Evolutionary conservation across 2,329 filamentous ascomycete genomes (phyloP).

Genomic region (Aureobasidium sp.): DNA sequence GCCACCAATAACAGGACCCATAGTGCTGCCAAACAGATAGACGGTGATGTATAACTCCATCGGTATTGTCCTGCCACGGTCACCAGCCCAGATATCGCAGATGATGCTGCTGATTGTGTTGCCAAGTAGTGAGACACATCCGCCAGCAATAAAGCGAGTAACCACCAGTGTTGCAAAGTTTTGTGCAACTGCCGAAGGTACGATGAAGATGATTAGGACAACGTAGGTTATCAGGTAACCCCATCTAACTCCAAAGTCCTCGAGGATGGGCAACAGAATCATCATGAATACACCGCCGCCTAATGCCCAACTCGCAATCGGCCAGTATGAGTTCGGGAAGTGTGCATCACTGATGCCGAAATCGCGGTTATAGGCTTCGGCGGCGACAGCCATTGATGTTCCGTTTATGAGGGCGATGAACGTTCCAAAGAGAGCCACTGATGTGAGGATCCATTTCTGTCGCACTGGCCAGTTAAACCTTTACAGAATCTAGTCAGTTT

Average conservation of each 20-base stretch:
- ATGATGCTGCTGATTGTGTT: constrained; percentile 33
- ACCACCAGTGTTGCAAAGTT: constrained; percentile 34
- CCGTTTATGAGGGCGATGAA: constrained; percentile 31
- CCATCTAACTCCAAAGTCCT: constrained; percentile 30
- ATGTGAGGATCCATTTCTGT: constrained; percentile 30
- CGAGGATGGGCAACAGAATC: constrained; percentile 31
- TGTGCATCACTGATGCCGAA: constrained; percentile 29
- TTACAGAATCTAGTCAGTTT: not conserved
- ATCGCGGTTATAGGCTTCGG: constrained; percentile 25
- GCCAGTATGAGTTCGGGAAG: constrained; percentile 36
- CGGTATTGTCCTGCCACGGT: constrained; percentile 27
- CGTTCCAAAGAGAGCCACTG: constrained; percentile 27
- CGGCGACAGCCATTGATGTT: constrained; percentile 31
- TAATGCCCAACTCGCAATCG: constrained; percentile 31
- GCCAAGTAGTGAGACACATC: constrained; percentile 29
- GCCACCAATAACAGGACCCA: constrained; percentile 32
- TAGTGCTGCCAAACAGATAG: constrained; percentile 29
- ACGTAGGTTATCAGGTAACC: constrained; percentile 27
- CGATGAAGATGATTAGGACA: constrained; percentile 32
- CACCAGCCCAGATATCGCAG: constrained; percentile 33
- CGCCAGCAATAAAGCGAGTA: constrained; percentile 32
- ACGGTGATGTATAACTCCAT: constrained; percentile 31
- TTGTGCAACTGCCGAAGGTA: constrained; percentile 33
- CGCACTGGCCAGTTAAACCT: constrained; percentile 27
- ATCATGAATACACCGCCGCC: constrained; percentile 33